phyloP scores from a whole-genome alignment of 2,329 filamentous ascomycete species.

The Cytospora piceicola region DNA sequence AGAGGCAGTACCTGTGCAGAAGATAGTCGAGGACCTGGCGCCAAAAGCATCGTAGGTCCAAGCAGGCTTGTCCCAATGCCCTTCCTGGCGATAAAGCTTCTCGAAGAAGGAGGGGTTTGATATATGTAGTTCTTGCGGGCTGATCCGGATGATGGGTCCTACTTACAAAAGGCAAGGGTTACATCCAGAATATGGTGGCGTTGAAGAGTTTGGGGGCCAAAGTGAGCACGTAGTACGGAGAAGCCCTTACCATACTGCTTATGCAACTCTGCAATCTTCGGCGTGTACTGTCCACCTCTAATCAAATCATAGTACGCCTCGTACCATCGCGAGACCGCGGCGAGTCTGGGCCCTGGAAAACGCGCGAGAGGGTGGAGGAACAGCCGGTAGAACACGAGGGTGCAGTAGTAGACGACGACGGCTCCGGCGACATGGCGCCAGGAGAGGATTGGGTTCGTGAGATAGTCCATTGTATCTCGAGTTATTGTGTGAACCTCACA shows the following conservation, averaged over 20 bases:
- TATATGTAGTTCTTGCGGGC: constrained; percentile 20
- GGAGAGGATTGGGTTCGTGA: background rate
- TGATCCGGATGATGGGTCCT: constrained; percentile 19
- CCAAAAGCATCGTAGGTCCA: constrained; percentile 27
- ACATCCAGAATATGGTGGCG: background rate
- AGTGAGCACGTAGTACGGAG: background rate
- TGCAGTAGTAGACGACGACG: background rate
- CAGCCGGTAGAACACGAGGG: constrained; percentile 31
- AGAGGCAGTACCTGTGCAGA: constrained; percentile 10
- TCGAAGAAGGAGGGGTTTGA: background rate
- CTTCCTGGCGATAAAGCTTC: constrained; percentile 18
- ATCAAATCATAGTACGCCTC: constrained; percentile 51
- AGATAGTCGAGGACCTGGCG: constrained; percentile 15
- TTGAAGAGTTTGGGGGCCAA: background rate
- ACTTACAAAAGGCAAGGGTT: background rate
- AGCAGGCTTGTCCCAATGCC: constrained; percentile 26
- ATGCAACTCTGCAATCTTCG: constrained; percentile 47
- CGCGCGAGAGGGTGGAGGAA: constrained; percentile 45
- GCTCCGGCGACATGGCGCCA: background rate
- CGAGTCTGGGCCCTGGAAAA: constrained; percentile 46
- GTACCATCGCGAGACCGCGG: constrained; percentile 46
- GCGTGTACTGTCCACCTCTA: constrained; percentile 47
- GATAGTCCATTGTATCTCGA: background rate
- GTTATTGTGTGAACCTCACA: background rate
- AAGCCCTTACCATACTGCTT: constrained; percentile 42